Percentiles rank a stretch among this genome's conserved stretches.
Evolutionary conservation across 805 yeast genomes (phyloP).

Genomic region (Priceomyces haplophilus): DNA sequence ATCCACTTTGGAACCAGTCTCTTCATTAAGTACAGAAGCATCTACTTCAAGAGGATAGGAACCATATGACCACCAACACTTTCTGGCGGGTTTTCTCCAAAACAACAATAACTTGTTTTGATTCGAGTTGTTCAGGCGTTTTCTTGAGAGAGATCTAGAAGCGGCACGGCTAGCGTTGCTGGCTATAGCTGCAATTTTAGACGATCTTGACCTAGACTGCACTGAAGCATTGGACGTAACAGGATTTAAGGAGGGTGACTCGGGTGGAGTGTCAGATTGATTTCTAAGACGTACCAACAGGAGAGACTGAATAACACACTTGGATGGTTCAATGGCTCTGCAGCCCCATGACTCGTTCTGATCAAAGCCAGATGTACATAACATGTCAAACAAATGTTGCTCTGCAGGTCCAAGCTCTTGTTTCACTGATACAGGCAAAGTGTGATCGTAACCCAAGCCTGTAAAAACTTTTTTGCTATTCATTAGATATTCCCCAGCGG

Average conservation of each 20-base stretch:
- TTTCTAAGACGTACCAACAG: constrained; percentile 61
- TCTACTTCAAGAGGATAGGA: constrained; percentile 43
- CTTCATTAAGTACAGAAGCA: constrained; percentile 22
- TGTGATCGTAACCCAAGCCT: constrained; percentile 63
- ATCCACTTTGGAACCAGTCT: constrained; percentile 8
- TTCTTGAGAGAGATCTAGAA: constrained; percentile 55
- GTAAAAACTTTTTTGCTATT: constrained; percentile 62
- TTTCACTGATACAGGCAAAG: constrained; percentile 28
- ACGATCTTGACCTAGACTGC: constrained; percentile 40
- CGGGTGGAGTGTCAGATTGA: constrained; percentile 35
- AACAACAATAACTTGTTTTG: constrained; percentile 71
- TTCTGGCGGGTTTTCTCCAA: constrained; percentile 98
- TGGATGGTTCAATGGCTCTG: constrained; percentile 81
- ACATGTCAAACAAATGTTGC: constrained; percentile 90
- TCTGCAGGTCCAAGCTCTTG: constrained; percentile 82
- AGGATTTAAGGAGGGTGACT: constrained; percentile 41
- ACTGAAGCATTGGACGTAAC: constrained; percentile 41
- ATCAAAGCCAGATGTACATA: constrained; percentile 82
- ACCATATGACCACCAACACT: constrained; percentile 95
- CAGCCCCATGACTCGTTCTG: constrained; percentile 78
- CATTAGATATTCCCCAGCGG: constrained; percentile 67
- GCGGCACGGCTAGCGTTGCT: constrained; percentile 53
- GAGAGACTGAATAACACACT: constrained; percentile 82
- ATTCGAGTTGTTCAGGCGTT: constrained; percentile 40
- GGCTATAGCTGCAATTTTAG: constrained; percentile 62